Conservation (phyloP, 768 basidiomycete species). For the Mrakia hoshinonis region DNA sequence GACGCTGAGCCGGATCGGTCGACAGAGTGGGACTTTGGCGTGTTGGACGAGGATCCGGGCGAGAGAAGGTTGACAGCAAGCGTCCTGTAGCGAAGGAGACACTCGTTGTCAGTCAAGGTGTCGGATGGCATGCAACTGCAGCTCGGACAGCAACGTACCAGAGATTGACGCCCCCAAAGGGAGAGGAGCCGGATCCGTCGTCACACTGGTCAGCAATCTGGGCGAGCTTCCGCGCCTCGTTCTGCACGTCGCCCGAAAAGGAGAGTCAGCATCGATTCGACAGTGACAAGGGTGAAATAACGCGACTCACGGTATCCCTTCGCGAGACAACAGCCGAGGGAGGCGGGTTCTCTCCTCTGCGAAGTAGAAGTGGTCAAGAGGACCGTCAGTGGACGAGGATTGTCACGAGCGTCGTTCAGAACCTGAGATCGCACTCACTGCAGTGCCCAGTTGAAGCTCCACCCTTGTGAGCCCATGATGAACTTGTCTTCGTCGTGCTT, state of each 20-base stretch:
- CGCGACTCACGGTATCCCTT: slow-evolving; percentile 55
- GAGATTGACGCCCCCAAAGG: slow-evolving; percentile 37
- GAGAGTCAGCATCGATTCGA: neutral
- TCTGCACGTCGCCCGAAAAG: slow-evolving; percentile 30
- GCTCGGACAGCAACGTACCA: slow-evolving; percentile 31
- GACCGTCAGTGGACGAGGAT: neutral
- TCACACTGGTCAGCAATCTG: slow-evolving; percentile 39
- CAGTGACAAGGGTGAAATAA: neutral
- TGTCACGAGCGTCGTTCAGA: too few species aligned
- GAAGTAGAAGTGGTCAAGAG: neutral
- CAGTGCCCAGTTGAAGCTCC: slow-evolving; percentile 62
- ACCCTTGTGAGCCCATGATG: slow-evolving; percentile 43
- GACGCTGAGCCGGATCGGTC: neutral
- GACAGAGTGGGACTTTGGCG: neutral
- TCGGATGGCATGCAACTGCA: neutral
- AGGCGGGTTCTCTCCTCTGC: slow-evolving; percentile 63
- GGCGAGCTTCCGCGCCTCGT: slow-evolving; percentile 39
- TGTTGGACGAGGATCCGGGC: neutral
- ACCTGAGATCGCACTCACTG: slow-evolving; percentile 65
- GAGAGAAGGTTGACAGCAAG: slow-evolving; percentile 9
- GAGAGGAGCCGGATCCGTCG: slow-evolving; percentile 29
- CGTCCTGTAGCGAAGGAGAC: slow-evolving; percentile 6
- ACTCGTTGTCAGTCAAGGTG: neutral
- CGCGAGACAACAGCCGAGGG: slow-evolving; percentile 86
- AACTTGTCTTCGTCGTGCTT: slow-evolving; percentile 32